A percentile compares a stretch with the other conserved stretches of the same genome.
Conservation (phyloP, 352 stramenopile species). For the Globisporangium megalacanthum region DNA sequence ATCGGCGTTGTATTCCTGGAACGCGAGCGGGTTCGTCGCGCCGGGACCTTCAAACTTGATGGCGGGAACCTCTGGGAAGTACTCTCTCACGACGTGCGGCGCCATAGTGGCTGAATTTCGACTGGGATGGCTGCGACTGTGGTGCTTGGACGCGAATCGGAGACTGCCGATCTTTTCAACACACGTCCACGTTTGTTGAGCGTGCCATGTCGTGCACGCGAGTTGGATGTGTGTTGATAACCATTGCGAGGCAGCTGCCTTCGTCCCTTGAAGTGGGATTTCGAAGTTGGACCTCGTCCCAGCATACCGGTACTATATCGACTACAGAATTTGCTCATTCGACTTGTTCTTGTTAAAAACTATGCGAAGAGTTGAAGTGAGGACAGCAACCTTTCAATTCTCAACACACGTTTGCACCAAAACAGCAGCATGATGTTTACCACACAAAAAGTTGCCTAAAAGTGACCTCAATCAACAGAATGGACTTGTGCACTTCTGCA, state of each 20-base stretch:
- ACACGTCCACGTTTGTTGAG: too few species aligned
- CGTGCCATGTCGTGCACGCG: too few species aligned
- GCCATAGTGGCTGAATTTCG: slow-evolving; percentile 1
- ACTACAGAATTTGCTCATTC: background rate
- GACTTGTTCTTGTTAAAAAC: background rate
- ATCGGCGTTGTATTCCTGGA: slow-evolving; percentile 74
- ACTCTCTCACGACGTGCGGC: slow-evolving; percentile 25
- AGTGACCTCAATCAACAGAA: background rate
- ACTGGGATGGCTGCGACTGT: background rate
- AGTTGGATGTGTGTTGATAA: too few species aligned
- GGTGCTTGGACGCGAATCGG: slow-evolving; percentile 4
- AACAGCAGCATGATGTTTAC: background rate
- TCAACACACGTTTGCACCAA: too few species aligned
- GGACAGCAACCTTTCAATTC: background rate
- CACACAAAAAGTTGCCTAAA: background rate
- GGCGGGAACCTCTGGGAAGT: slow-evolving; percentile 52
- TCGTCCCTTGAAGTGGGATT: too few species aligned
- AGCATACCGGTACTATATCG: too few species aligned
- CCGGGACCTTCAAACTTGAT: slow-evolving; percentile 55
- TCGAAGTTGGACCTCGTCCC: too few species aligned
- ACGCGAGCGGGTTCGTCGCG: slow-evolving; percentile 48
- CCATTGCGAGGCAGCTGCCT: too few species aligned
- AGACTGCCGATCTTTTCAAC: slow-evolving; percentile 1
- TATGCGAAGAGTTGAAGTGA: background rate
- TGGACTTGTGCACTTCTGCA: too few species aligned